Evolutionary conservation across 805 yeast genomes (phyloP), one percentile per base, ranked within the genome.

Genomic region (Cyberlindnera euphorbiiphila): DNA sequence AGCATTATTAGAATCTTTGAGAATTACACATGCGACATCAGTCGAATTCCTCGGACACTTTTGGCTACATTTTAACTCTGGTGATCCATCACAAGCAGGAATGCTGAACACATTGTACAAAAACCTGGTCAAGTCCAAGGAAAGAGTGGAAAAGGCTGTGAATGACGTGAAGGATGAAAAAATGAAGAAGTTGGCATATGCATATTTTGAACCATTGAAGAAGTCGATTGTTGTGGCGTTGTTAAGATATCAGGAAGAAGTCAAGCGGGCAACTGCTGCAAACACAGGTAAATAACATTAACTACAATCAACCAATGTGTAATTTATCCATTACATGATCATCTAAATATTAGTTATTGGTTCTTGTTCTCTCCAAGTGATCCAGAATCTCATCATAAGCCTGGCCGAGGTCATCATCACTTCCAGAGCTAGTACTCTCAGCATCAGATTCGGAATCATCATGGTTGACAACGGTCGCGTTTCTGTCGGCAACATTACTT

Each of bases 1-100:
- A 4, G 60, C 54, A 9, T 45, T 68, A 1, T 39, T 74, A 9
- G 84, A 79, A 34, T 66, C 71, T 30, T 62, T 84, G 25, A 62
- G 79, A 34, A 59, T 81, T 28, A 68, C 81, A 12, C 89, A 85
- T 54, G 74, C 81, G 1, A 81, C 93, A 0, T 76, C 89, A 3
- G 69, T 80, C 25, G 94, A 84, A 56, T 85, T 84, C 54, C 59
- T 85, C 27, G 73, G 77, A 40, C 94, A 84, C 56, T 85, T 83
- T 56, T 85, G 89, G 83, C 54, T 70, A 1, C 80, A 77, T 53
- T 74, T 74, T 49, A 72, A 71, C 42, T 67, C 73, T 34, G 69
- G 72, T 27, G 68, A 66, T 38, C 60, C 70, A 2, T 57, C 70
- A 26, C 71, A 71, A 34, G 74, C 73, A 0, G 41, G 44, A 2